These are phyloP conservation scores for Amaranthus hypochondriacus DNA, from an alignment of 148 eudicot species.

Conservation along the genomic window DNA sequence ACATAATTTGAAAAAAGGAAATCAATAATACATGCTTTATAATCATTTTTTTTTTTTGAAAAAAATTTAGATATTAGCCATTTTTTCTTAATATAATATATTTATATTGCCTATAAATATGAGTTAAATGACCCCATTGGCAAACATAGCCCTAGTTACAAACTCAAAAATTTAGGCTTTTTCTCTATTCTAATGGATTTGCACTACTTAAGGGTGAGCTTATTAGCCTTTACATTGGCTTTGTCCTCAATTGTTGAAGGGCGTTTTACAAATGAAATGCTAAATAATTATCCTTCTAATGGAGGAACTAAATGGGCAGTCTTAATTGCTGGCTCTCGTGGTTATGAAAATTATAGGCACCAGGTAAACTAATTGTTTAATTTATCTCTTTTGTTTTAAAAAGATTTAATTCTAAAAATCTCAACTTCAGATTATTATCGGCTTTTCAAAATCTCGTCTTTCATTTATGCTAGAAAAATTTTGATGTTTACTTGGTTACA, in stretches of 20 bases:
- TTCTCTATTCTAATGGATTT: not conserved
- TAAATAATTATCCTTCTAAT: not conserved
- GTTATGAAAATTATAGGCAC: conserved; percentile 71
- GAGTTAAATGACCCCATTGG: not conserved
- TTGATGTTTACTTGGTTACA: too few relatives aligned
- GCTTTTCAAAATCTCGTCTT: too few relatives aligned
- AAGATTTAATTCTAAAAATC: not conserved
- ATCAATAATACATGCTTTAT: too few relatives aligned
- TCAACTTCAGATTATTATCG: too few relatives aligned
- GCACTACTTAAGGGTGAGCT: not conserved
- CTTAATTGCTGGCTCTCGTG: conserved; percentile 67
- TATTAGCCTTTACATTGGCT: not conserved
- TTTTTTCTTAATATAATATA: too few relatives aligned
- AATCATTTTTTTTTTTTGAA: too few relatives aligned
- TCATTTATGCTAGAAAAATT: too few relatives aligned
- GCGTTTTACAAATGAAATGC: not conserved
- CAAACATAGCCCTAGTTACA: too few relatives aligned
- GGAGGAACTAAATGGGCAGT: conserved; percentile 74
- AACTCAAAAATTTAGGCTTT: not conserved
- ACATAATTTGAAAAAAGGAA: too few relatives aligned
- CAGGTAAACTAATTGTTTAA: conserved; percentile 40
- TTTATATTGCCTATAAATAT: conserved; percentile 8
- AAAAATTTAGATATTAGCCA: too few relatives aligned
- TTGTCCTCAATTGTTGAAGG: not conserved
- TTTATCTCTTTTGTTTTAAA: not conserved